These are phyloP conservation scores for Jimgerdemannia flammicorona DNA, from an alignment of 192 early-diverging fungal species.

Conservation along the genomic window DNA sequence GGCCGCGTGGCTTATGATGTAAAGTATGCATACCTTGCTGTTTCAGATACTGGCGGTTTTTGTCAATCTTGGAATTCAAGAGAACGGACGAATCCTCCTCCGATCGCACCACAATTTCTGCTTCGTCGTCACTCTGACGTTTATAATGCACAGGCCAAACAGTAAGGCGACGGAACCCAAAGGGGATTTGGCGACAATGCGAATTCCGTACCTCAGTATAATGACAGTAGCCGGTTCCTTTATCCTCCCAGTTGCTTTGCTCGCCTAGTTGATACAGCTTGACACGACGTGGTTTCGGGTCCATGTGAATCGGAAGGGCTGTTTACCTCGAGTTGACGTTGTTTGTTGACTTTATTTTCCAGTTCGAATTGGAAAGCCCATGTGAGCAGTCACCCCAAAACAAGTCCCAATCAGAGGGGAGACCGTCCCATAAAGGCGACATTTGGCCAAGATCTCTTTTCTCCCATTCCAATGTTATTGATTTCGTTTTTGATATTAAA, in stretches of 20 bases:
- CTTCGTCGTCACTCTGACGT: slow-evolving; percentile 3
- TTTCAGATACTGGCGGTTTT: slow-evolving; percentile 70
- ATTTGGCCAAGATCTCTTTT: not conserved
- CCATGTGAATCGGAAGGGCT: not conserved
- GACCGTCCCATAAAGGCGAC: too few species aligned
- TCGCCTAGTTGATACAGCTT: slow-evolving; percentile 80
- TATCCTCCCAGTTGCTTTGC: slow-evolving; percentile 75
- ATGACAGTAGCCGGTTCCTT: slow-evolving; percentile 81
- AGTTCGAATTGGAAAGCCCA: not conserved
- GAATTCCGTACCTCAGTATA: slow-evolving; percentile 58
- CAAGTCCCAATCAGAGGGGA: too few species aligned
- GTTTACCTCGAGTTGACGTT: not conserved
- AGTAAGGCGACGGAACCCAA: not conserved
- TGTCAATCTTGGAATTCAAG: slow-evolving; percentile 71
- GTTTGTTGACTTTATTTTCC: not conserved
- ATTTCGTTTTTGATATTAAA: too few species aligned
- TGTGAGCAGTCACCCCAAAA: not conserved
- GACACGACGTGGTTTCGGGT: slow-evolving; percentile 48
- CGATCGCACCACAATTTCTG: slow-evolving; percentile 58
- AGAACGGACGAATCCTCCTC: slow-evolving; percentile 57
- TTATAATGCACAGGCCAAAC: not conserved
- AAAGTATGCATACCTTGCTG: slow-evolving; percentile 71
- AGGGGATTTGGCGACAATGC: not conserved
- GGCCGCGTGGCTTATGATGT: too few species aligned
- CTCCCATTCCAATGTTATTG: too few species aligned